Evolutionary conservation across 169 alveolate genomes (phyloP).

Genomic region (Cryptosporidium canis): DNA sequence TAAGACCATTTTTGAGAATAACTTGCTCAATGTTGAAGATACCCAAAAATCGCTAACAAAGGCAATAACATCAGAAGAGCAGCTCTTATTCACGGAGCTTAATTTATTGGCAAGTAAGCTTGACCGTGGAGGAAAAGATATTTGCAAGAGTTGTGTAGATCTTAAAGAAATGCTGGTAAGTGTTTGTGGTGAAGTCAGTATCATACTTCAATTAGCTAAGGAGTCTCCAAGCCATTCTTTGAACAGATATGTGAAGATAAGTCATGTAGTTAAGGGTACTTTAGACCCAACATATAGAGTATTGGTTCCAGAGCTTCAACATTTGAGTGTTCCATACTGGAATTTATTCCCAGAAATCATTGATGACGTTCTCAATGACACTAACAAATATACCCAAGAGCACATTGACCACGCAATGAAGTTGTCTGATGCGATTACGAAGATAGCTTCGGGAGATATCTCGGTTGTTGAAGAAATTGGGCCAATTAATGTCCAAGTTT

Average conservation of each 20-base stretch:
- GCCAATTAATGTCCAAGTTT: slow-evolving; percentile 26
- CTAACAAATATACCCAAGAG: slow-evolving; percentile 50
- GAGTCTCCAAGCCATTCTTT: slow-evolving; percentile 64
- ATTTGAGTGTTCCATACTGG: slow-evolving; percentile 70
- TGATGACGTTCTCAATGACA: slow-evolving; percentile 41
- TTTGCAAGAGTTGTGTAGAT: slow-evolving; percentile 31
- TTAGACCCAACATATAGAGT: slow-evolving; percentile 63
- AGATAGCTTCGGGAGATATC: slow-evolving; percentile 47
- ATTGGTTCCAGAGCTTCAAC: slow-evolving; percentile 70
- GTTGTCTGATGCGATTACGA: slow-evolving; percentile 53
- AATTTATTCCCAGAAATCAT: slow-evolving; percentile 19
- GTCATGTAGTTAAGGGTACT: slow-evolving; percentile 66
- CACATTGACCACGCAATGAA: slow-evolving; percentile 63
- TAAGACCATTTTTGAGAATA: slow-evolving; percentile 32
- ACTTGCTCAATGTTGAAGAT: slow-evolving; percentile 43
- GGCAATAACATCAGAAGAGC: slow-evolving; percentile 52
- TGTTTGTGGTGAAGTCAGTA: slow-evolving; percentile 69
- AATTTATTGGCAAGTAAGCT: slow-evolving; percentile 24
- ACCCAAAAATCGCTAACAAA: slow-evolving; percentile 47
- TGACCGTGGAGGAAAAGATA: slow-evolving; percentile 58
- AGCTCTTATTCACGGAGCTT: slow-evolving; percentile 22
- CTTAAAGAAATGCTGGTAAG: slow-evolving; percentile 39
- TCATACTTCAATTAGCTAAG: slow-evolving; percentile 52
- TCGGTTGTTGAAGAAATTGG: slow-evolving; percentile 58
- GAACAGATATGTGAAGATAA: slow-evolving; percentile 58